Evolutionary conservation across 2,329 filamentous ascomycete species (phyloP).

Genomic region (Calonectria hawksworthii): DNA sequence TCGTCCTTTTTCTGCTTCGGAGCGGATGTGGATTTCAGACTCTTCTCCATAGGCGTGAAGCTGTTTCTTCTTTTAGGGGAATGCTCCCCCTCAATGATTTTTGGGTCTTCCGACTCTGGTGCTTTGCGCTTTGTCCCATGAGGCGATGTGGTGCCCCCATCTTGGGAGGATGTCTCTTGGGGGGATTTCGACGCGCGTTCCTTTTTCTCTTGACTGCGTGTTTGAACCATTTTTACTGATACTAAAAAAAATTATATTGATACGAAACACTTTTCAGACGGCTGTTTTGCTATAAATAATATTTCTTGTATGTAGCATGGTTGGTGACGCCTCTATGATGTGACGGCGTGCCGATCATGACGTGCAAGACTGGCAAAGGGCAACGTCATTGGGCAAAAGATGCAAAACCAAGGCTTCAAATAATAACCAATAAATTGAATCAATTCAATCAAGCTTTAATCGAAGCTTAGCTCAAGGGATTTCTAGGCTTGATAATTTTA

Average conservation of each 20-base stretch:
- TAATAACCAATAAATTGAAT: neutral
- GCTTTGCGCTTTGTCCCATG: neutral
- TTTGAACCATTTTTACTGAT: constrained; percentile 12
- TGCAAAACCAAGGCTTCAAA: neutral
- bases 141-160: too few species aligned
- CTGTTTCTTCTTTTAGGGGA: neutral
- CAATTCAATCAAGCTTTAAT: neutral
- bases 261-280: too few species aligned
- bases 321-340: neutral
- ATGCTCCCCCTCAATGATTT: neutral
- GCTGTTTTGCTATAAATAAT: neutral
- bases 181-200: neutral
- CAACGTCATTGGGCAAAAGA: neutral
- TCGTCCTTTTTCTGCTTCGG: neutral
- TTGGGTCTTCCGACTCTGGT: neutral
- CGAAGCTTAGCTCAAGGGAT: neutral
- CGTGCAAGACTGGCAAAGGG: neutral
- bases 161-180: neutral
- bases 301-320: neutral
- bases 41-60: neutral
- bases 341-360: neutral
- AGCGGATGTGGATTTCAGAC: neutral
- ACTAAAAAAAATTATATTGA: too few species aligned
- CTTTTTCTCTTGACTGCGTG: neutral
- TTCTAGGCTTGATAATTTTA: neutral